Conservation (phyloP, 345 rosid genomes). For the Excoecaria cochinchinensis region DNA sequence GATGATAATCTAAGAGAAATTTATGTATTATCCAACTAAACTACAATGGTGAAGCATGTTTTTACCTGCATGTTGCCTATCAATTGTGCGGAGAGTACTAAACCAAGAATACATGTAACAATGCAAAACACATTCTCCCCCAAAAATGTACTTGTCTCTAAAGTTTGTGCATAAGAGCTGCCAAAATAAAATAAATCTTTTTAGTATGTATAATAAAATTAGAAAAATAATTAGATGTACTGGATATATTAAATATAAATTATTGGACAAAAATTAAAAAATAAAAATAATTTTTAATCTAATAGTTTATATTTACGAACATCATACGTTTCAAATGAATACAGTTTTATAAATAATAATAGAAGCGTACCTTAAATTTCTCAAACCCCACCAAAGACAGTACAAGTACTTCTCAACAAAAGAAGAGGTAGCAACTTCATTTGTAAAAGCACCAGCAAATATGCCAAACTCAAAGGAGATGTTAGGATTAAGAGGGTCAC, state of each 20-base stretch:
- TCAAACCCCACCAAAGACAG: slow-evolving; percentile 94
- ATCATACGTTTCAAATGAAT: no score
- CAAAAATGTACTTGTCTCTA: slow-evolving; percentile 63
- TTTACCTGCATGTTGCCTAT: slow-evolving; percentile 96
- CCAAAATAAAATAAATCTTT: slow-evolving; percentile 7
- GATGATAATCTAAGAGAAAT: no score
- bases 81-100: slow-evolving; percentile 69
- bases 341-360: no score
- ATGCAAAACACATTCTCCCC: slow-evolving; percentile 79
- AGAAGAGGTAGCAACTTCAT: slow-evolving; percentile 53
- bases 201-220: background rate
- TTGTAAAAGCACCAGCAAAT: slow-evolving; percentile 66
- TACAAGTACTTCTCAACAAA: slow-evolving; percentile 68
- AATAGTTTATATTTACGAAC: no score
- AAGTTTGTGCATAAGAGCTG: slow-evolving; percentile 84
- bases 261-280: no score
- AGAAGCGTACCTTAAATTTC: slow-evolving; percentile 54
- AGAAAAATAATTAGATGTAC: background rate
- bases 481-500: slow-evolving; percentile 53
- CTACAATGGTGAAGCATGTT: no score
- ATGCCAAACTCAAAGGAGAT: slow-evolving; percentile 58
- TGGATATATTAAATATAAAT: no score
- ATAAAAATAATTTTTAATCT: no score
- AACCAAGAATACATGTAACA: slow-evolving; percentile 61
- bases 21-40: no score